Conservation (phyloP, 176 grass and related monocot species). For the Typha latifolia region DNA sequence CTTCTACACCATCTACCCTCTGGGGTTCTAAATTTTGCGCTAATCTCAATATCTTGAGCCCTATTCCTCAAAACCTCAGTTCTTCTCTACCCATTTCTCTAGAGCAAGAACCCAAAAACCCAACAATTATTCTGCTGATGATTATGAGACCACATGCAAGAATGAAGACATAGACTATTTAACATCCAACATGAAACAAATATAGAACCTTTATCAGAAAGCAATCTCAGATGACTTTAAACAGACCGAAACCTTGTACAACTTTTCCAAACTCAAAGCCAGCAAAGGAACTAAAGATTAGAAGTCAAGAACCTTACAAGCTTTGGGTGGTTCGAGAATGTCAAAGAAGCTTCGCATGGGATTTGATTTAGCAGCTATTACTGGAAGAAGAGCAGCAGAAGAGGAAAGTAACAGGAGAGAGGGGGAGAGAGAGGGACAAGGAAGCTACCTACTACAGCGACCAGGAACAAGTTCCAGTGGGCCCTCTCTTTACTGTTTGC, state of each 20-base stretch:
- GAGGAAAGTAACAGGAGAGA: not conserved
- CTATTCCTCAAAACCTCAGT: not conserved
- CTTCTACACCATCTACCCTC: too few species aligned
- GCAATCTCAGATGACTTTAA: not conserved
- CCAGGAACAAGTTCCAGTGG: not conserved
- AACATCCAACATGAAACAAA: slow-evolving; percentile 1
- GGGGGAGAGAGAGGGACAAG: not conserved
- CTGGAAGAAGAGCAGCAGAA: not conserved
- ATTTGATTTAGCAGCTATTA: not conserved
- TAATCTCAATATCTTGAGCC: not conserved
- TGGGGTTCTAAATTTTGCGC: too few species aligned
- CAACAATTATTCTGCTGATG: not conserved
- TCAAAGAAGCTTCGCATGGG: not conserved
- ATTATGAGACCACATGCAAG: too few species aligned
- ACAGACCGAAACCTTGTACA: not conserved
- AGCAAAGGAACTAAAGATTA: not conserved
- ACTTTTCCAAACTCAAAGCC: not conserved
- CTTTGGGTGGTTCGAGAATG: not conserved
- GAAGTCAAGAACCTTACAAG: not conserved
- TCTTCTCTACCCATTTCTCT: not conserved
- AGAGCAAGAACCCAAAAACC: not conserved
- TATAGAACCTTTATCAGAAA: not conserved
- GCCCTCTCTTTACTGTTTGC: not conserved
- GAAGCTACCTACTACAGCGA: not conserved
- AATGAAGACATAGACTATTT: not conserved